These are phyloP conservation scores for Kazachstania bromeliacearum DNA, from an alignment of 805 yeast species.

Conservation along the genomic window DNA sequence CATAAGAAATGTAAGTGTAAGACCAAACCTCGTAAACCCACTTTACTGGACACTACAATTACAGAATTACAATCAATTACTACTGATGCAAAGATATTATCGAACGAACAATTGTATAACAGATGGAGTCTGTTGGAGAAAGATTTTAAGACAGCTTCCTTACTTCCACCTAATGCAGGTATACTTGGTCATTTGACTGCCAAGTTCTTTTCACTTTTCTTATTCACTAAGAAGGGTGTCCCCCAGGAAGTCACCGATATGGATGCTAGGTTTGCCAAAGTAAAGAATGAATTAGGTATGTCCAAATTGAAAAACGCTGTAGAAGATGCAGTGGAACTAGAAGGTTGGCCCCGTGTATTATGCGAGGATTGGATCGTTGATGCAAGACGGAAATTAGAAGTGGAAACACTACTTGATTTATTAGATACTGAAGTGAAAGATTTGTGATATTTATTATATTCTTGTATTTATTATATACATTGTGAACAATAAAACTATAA, in stretches of 20 bases:
- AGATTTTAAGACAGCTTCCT: slow-evolving; percentile 78
- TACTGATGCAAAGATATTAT: slow-evolving; percentile 47
- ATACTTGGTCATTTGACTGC: slow-evolving; percentile 86
- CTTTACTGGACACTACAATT: slow-evolving; percentile 19
- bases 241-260: slow-evolving; percentile 58
- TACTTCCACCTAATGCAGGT: slow-evolving; percentile 94
- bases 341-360: slow-evolving; percentile 87
- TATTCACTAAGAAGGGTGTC: slow-evolving; percentile 69
- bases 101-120: slow-evolving; percentile 66
- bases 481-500: too few relatives aligned
- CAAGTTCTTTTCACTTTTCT: slow-evolving; percentile 59
- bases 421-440: slow-evolving; percentile 57
- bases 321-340: slow-evolving; percentile 79
- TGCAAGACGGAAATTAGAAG: slow-evolving; percentile 82
- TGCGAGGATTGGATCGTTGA: slow-evolving; percentile 89
- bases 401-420: slow-evolving; percentile 66
- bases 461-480: too few relatives aligned
- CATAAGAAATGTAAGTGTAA: slow-evolving; percentile 7
- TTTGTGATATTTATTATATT: slow-evolving; percentile 17
- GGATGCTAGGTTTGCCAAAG: slow-evolving; percentile 82
- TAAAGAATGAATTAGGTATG: slow-evolving; percentile 60
- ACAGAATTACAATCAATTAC: slow-evolving; percentile 38
- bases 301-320: slow-evolving; percentile 83
- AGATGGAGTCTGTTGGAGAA: slow-evolving; percentile 76
- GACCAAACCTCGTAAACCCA: slow-evolving; percentile 11